These are phyloP conservation scores for Babesia ovata DNA, from an alignment of 169 alveolate genomes.

Conservation along the genomic window DNA sequence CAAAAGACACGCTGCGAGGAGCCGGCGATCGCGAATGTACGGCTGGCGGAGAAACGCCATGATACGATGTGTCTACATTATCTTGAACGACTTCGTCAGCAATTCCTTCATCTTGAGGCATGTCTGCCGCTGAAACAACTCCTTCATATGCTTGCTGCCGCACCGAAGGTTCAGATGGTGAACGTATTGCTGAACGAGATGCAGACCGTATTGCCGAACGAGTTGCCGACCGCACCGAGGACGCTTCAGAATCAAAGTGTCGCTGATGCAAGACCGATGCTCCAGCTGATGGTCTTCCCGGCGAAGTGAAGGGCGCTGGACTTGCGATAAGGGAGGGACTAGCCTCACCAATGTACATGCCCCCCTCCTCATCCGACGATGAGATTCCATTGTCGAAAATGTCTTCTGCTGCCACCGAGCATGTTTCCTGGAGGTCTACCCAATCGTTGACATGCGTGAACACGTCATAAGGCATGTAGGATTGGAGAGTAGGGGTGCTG, in stretches of 20 bases:
- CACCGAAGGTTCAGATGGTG: not conserved
- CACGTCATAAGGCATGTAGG: conserved; percentile 41
- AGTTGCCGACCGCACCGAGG: not conserved
- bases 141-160: not conserved
- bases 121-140: not conserved
- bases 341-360: not conserved
- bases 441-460: conserved; percentile 20
- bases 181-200: not conserved
- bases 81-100: not conserved
- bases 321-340: conserved; percentile 13
- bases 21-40: conserved; percentile 14
- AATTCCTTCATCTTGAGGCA: conserved; percentile 16
- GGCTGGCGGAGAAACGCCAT: not conserved
- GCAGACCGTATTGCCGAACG: conserved; percentile 6
- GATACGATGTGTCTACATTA: not conserved
- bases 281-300: not conserved
- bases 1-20: conserved; percentile 13
- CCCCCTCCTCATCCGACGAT: conserved; percentile 39
- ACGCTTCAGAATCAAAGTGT: not conserved
- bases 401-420: conserved; percentile 25
- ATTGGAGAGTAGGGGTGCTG: conserved; percentile 26
- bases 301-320: not conserved
- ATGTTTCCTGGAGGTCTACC: conserved; percentile 8
- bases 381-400: conserved; percentile 59
- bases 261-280: not conserved